Evolutionary conservation across 163 green algal species (phyloP), one percentile per base, ranked within the genome.

Genomic region (Chlorella variabilis): DNA sequence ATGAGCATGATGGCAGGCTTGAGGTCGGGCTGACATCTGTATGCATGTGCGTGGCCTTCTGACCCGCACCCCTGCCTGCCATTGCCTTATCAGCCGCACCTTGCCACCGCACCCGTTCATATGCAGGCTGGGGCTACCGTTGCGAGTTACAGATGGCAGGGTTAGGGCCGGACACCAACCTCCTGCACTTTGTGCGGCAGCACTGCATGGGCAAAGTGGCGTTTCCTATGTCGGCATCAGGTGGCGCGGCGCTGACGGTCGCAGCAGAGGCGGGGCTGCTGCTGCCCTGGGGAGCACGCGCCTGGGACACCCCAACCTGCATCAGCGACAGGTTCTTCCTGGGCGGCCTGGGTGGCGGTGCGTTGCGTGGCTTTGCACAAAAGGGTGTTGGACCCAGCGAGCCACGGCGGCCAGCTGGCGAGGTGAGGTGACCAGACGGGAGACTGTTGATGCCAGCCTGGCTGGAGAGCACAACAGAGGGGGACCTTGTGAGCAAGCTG

Each of bases 301-400:
- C 39, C 42, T 58, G 51, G 29, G 38, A 33, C 7, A 67, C 36
- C 5, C 67, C 42, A 20, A 88, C 82, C 33, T 74, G 38, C 33
- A 86, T 91, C 41, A 85, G 71, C 63, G 88, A 92, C 27, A 79
- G 88, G 17, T 92, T 92, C 81, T 92, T 87, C 66, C 75, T 91
- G 21, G 88, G 88, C 36, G 85, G 85, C 34, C 49, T 87, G 25
- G 71, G 75, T 38, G 18, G 34, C 3, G 48, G 41, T 33, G 74
- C 71, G n/a, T 58, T 92, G 63, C 80, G 88, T n/a, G 88, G 88
- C 8, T 92, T 92, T 63, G 25, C 65, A 7, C 73, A 85, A 23
- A 87, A 85, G 39, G 87, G 85, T 0, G 81, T 82, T n/a, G 88
- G 88, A 0, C 88, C 88, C 8, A 85, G 29, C 36, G 87, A 84